A percentile compares a stretch with the other conserved stretches of the same genome.
Evolutionary conservation across 306 rosid genomes (phyloP).

Genomic region (Cicer bijugum): DNA sequence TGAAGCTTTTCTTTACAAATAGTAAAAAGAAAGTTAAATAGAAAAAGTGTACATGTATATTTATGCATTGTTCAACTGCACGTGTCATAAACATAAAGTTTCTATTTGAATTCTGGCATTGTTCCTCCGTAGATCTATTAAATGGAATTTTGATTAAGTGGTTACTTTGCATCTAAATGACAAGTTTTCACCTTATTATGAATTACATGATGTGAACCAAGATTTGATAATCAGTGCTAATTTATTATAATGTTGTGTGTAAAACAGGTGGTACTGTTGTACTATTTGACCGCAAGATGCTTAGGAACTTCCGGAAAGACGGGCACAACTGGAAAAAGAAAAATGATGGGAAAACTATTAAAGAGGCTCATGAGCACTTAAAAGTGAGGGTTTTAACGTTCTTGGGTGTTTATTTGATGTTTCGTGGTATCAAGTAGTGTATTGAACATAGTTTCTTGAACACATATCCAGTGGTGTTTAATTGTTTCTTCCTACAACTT

Average conservation of each 20-base stretch:
- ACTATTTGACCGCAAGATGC: constrained; percentile 91
- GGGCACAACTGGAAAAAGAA: constrained; percentile 99
- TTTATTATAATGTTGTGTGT: constrained; percentile 31
- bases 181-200: constrained; percentile 28
- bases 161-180: background rate
- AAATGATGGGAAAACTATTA: constrained; percentile 92
- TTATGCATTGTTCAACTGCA: constrained; percentile 31
- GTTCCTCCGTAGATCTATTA: constrained; percentile 14
- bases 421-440: constrained; percentile 29
- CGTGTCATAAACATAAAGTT: constrained; percentile 35
- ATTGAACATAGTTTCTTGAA: background rate
- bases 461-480: too few species aligned
- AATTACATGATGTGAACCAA: constrained; percentile 31
- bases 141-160: constrained; percentile 21
- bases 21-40: background rate
- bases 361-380: constrained; percentile 98
- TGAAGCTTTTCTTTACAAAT: constrained; percentile 36
- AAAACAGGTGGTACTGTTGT: constrained; percentile 82
- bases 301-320: constrained; percentile 91
- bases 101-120: constrained; percentile 25
- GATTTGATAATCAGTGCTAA: constrained; percentile 25
- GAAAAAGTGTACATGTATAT: background rate
- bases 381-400: constrained; percentile 69
- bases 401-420: constrained; percentile 22
- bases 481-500: constrained; percentile 25